A percentile compares a stretch with the other conserved stretches of the same genome.
These are phyloP conservation scores for Nothophytophthora sp. DNA, from an alignment of 352 stramenopile species.

Conservation along the genomic window DNA sequence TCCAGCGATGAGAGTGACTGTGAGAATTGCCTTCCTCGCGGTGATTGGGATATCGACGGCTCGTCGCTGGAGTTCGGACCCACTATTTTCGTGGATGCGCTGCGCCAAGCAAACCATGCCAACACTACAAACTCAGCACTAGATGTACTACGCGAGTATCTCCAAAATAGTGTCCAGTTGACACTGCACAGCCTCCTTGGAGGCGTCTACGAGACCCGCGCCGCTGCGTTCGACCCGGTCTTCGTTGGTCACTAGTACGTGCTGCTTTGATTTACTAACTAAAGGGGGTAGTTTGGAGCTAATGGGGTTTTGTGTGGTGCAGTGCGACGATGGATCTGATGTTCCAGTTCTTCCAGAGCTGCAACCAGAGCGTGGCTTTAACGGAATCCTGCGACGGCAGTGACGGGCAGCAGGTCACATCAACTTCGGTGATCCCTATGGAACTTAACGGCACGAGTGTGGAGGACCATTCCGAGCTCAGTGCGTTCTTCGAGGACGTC, in stretches of 20 bases:
- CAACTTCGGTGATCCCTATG: slow-evolving; percentile 34
- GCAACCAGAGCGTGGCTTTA: slow-evolving; percentile 40
- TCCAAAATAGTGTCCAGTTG: slow-evolving; percentile 43
- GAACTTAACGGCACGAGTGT: slow-evolving; percentile 26
- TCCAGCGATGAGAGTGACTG: slow-evolving; percentile 33
- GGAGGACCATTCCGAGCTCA: slow-evolving; percentile 29
- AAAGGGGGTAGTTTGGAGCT: not conserved
- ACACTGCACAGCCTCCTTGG: slow-evolving; percentile 43
- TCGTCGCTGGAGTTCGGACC: slow-evolving; percentile 70
- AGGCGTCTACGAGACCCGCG: slow-evolving; percentile 42
- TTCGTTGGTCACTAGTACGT: slow-evolving; percentile 55
- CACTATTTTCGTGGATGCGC: slow-evolving; percentile 60
- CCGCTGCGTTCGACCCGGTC: slow-evolving; percentile 44
- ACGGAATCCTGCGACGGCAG: slow-evolving; percentile 29
- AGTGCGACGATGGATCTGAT: slow-evolving; percentile 57
- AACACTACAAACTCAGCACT: slow-evolving; percentile 30
- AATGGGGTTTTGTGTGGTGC: slow-evolving; percentile 4
- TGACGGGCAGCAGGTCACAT: slow-evolving; percentile 25
- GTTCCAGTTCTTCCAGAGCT: slow-evolving; percentile 68
- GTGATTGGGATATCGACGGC: slow-evolving; percentile 61
- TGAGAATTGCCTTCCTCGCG: slow-evolving; percentile 62
- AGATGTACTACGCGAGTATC: slow-evolving; percentile 30
- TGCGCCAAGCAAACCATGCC: slow-evolving; percentile 35
- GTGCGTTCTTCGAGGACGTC: slow-evolving; percentile 32
- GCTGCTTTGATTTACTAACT: too few species aligned